A percentile compares a stretch with the other conserved stretches of the same genome.
Conservation (phyloP, 2,329 filamentous ascomycete species). For the Tolypocladium tropicale region DNA sequence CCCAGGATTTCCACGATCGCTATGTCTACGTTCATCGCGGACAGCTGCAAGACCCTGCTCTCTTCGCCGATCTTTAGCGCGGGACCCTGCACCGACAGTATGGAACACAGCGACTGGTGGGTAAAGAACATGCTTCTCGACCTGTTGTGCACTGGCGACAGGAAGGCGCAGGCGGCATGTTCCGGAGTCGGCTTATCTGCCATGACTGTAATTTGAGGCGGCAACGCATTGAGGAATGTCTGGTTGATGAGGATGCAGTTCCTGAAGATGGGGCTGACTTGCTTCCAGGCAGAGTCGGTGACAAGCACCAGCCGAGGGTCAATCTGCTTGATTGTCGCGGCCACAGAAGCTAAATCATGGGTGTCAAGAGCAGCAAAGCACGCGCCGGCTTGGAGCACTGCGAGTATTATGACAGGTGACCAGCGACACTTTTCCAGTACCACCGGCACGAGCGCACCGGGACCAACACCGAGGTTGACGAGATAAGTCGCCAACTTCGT, state of each 20-base stretch:
- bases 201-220: slow-evolving; percentile 16
- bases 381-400: slow-evolving; percentile 50
- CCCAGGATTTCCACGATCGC: slow-evolving; percentile 41
- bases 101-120: slow-evolving; percentile 47
- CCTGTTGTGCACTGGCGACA: slow-evolving; percentile 38
- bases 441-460: slow-evolving; percentile 51
- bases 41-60: slow-evolving; percentile 47
- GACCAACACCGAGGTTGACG: slow-evolving; percentile 35
- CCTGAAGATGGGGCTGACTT: slow-evolving; percentile 27
- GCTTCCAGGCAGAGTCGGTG: slow-evolving; percentile 29
- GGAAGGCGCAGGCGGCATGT: slow-evolving; percentile 50
- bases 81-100: slow-evolving; percentile 38
- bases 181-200: slow-evolving; percentile 26
- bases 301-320: slow-evolving; percentile 32
- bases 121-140: slow-evolving; percentile 53
- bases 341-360: slow-evolving; percentile 29
- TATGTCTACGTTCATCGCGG: slow-evolving; percentile 42
- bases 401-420: slow-evolving; percentile 59
- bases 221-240: slow-evolving; percentile 25
- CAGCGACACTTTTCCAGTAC: slow-evolving; percentile 60
- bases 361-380: slow-evolving; percentile 40
- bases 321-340: slow-evolving; percentile 32
- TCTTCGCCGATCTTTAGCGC: slow-evolving; percentile 36
- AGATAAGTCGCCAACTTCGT: slow-evolving; percentile 34
- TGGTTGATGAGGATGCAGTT: slow-evolving; percentile 32